Percentiles rank a stretch among this genome's conserved stretches.
These are phyloP conservation scores for Megacollybia platyphylla DNA, from an alignment of 1,284 basidiomycete genomes.

Conservation along the genomic window DNA sequence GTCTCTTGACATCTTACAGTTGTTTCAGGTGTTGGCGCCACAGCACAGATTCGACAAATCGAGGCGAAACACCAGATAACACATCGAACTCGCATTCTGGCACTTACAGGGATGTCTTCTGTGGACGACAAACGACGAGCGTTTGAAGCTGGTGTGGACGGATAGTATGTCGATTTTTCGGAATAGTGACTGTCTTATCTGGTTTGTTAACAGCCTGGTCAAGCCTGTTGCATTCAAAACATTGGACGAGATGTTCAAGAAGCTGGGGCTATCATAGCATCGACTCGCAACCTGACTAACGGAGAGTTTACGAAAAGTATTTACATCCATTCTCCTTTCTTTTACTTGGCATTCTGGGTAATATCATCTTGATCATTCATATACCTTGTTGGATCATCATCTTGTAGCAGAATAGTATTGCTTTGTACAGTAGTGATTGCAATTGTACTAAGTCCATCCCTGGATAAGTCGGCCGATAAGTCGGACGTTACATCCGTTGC, in stretches of 20 bases:
- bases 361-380: neutral
- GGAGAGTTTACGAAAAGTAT: neutral
- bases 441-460: neutral
- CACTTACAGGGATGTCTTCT: conserved; percentile 87
- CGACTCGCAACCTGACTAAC: neutral
- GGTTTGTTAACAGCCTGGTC: conserved; percentile 48
- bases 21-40: conserved; percentile 63
- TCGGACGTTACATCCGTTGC: neutral
- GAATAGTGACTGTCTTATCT: conserved; percentile 1
- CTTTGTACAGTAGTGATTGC: neutral
- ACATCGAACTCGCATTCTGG: conserved; percentile 60
- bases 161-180: conserved; percentile 52
- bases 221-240: conserved; percentile 89
- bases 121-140: conserved; percentile 86
- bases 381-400: neutral
- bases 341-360: neutral
- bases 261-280: conserved; percentile 47
- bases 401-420: neutral
- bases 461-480: neutral
- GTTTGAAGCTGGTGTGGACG: conserved; percentile 88
- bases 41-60: conserved; percentile 69
- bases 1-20: neutral
- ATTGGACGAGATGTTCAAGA: conserved; percentile 76
- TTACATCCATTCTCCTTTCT: neutral
- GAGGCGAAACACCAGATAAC: conserved; percentile 40